These are phyloP conservation scores for Elsinoe ampelina DNA, from an alignment of 2,329 filamentous ascomycete species.

Conservation along the genomic window DNA sequence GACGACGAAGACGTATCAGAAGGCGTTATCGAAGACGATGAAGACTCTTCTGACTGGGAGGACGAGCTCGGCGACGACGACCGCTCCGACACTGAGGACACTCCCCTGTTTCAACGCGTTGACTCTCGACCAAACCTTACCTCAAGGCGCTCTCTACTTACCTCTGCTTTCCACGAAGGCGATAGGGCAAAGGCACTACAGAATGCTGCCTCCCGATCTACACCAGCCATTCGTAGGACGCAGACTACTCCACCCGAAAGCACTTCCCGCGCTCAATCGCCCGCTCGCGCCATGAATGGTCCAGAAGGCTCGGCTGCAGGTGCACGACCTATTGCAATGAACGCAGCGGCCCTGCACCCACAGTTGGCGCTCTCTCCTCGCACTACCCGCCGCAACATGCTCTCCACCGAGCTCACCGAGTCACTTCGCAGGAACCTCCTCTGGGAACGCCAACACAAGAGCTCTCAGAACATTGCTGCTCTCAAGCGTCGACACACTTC, in stretches of 20 bases:
- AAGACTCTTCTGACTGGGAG: conserved; percentile 44
- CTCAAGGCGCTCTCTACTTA: conserved; percentile 80
- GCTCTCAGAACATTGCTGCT: conserved; percentile 76
- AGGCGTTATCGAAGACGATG: conserved; percentile 61
- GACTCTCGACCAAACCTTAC: conserved; percentile 78
- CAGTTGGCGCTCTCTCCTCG: conserved; percentile 67
- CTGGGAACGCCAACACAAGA: conserved; percentile 93
- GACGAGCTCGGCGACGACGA: conserved; percentile 62
- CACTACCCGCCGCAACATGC: conserved; percentile 89
- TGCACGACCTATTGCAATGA: conserved; percentile 73
- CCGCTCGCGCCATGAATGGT: conserved; percentile 6
- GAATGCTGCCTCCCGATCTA: conserved; percentile 52
- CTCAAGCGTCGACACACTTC: conserved; percentile 85
- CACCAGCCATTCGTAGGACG: conserved; percentile 10
- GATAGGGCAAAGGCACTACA: conserved; percentile 62
- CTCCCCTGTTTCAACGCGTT: conserved; percentile 76
- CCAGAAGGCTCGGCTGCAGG: conserved; percentile 11
- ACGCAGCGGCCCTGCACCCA: conserved; percentile 58
- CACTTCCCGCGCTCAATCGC: conserved; percentile 9
- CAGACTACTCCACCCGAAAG: conserved; percentile 9
- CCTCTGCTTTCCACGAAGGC: conserved; percentile 75
- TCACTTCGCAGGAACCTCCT: conserved; percentile 84
- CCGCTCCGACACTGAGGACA: conserved; percentile 67
- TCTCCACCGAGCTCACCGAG: conserved; percentile 87
- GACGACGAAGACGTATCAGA: conserved; percentile 59